Percentiles rank a stretch among this genome's conserved stretches.
Conservation (phyloP, 306 rosid genomes). For the Trifolium dubium region DNA sequence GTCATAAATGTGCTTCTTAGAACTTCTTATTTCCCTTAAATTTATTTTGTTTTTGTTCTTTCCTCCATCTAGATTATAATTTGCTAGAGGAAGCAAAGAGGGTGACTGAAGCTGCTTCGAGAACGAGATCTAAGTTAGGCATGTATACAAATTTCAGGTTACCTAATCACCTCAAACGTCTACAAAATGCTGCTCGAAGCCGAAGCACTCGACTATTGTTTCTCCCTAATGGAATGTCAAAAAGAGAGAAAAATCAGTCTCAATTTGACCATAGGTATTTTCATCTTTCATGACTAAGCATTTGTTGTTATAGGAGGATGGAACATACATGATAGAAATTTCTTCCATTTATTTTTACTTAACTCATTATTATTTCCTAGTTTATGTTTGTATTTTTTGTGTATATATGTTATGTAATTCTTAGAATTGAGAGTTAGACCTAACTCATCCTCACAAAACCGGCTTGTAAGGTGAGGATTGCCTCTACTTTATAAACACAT, state of each 20-base stretch:
- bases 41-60: conserved; percentile 23
- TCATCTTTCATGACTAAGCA: conserved; percentile 18
- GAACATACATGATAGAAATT: background rate
- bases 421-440: too few species aligned
- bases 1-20: background rate
- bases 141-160: conserved; percentile 50
- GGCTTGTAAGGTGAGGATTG: too few species aligned
- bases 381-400: conserved; percentile 15
- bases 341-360: conserved; percentile 10
- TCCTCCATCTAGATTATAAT: conserved; percentile 63
- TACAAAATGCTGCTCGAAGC: conserved; percentile 63
- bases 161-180: conserved; percentile 58
- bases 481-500: too few species aligned
- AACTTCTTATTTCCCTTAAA: background rate
- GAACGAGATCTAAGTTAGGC: conserved; percentile 69
- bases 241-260: conserved; percentile 76
- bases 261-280: conserved; percentile 68
- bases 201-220: conserved; percentile 69
- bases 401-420: background rate
- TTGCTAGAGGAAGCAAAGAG: conserved; percentile 90
- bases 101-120: conserved; percentile 80
- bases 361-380: background rate
- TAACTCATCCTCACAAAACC: background rate
- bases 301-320: conserved; percentile 15
- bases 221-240: conserved; percentile 80